These are phyloP conservation scores for Monilinia aucupariae DNA, from an alignment of 2,329 filamentous ascomycete genomes.

Conservation along the genomic window DNA sequence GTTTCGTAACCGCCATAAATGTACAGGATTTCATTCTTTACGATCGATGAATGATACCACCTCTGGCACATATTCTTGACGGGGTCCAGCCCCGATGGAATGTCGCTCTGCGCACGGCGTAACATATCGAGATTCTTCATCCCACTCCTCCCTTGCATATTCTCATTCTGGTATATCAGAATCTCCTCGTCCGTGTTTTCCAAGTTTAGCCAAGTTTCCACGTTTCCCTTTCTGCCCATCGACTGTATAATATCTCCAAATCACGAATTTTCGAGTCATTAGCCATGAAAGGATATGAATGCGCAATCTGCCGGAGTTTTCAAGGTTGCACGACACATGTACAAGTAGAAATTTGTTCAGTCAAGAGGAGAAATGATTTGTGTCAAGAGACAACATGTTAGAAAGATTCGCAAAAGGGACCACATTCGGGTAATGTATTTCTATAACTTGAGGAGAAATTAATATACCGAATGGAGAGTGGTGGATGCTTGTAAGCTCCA, in stretches of 20 bases:
- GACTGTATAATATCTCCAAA: neutral
- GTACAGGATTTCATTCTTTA: slow-evolving; percentile 14
- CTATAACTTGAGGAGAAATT: neutral
- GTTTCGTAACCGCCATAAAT: slow-evolving; percentile 16
- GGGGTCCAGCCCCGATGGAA: slow-evolving; percentile 9
- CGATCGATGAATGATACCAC: slow-evolving; percentile 12
- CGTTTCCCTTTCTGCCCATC: neutral
- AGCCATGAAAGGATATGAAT: neutral
- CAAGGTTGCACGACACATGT: neutral
- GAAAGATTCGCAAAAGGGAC: neutral
- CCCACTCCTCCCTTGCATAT: neutral
- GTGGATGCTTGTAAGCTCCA: neutral
- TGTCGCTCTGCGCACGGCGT: slow-evolving; percentile 9
- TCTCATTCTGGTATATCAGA: neutral
- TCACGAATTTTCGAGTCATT: neutral
- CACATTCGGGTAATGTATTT: neutral
- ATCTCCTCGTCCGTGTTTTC: neutral
- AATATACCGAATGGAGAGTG: neutral
- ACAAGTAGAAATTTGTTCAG: neutral
- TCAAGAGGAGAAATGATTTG: neutral
- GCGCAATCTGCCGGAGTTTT: neutral
- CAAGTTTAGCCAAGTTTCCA: neutral
- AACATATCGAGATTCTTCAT: slow-evolving; percentile 2
- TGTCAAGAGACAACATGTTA: neutral
- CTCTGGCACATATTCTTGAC: slow-evolving; percentile 15